Evolutionary conservation across 768 basidiomycete genomes (phyloP), one percentile per base, ranked within the genome.

Genomic region (Hypholoma sublateritium): DNA sequence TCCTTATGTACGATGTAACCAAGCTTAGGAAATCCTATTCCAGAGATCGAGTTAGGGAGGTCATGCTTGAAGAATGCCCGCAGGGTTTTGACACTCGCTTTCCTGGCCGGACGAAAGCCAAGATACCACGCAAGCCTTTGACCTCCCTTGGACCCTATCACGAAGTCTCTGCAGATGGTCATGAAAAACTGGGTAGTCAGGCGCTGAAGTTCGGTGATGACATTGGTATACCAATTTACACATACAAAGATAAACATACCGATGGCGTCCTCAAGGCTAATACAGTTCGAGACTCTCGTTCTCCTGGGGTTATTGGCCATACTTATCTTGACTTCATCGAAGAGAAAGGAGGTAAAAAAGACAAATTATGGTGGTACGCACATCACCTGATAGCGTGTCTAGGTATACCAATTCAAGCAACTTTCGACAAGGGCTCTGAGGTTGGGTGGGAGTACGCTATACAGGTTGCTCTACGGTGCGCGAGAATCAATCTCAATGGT

Each of bases 301-400:
- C 59, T 3, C 56, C 60, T 4, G 61, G 42, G 12, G 61, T 65
- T 11, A 54, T 72, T 25, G 72, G 66, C 16, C 71, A 76, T 62
- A 36, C 72, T 1, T 72, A 62, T 53, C 64, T 74, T 28, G 74
- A 76, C 55, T 61, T 73, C 17, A 25, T 73, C 6, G 64, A 70
- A 22, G 58, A 65, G 24, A 50, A 37, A 47, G 64, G 61, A 19
- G 65, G 70, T 72, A n/a, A n/a, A n/a, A n/a, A n/a, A n/a, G n/a
- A n/a, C n/a, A n/a, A n/a, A n/a, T n/a, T n/a, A n/a, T n/a, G n/a
- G n/a, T n/a, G n/a, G n/a, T n/a, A n/a, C n/a, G n/a, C n/a, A n/a
- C n/a, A n/a, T n/a, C n/a, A n/a, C n/a, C n/a, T n/a, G n/a, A 22
- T 24, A 17, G 7, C 11, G 6, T 35, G 25, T 32, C 51, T 55